These are phyloP conservation scores for Epichloe baconii DNA, from an alignment of 2,329 filamentous ascomycete genomes.

Conservation along the genomic window DNA sequence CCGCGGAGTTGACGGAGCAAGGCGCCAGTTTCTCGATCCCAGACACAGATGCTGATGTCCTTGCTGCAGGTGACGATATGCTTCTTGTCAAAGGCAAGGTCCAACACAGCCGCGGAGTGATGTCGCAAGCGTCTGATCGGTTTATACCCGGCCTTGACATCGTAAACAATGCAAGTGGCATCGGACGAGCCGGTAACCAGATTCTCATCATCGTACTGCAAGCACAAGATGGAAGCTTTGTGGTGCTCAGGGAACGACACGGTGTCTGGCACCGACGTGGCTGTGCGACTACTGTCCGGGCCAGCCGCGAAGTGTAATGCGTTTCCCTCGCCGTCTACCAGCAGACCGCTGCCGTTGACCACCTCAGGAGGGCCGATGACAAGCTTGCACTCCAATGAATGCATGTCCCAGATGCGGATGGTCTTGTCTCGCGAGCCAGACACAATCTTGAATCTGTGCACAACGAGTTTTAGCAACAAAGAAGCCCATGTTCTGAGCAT, in stretches of 20 bases:
- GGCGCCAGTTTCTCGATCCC: slow-evolving; percentile 69
- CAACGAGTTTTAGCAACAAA: slow-evolving; percentile 2
- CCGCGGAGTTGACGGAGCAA: slow-evolving; percentile 70
- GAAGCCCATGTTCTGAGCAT: no score
- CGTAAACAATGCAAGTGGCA: slow-evolving; percentile 81
- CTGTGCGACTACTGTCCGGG: slow-evolving; percentile 32
- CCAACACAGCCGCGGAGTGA: slow-evolving; percentile 80
- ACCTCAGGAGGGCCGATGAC: slow-evolving; percentile 76
- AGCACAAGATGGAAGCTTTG: slow-evolving; percentile 82
- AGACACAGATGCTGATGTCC: slow-evolving; percentile 85
- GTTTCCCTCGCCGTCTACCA: slow-evolving; percentile 37
- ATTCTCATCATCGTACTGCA: slow-evolving; percentile 87
- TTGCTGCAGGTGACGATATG: slow-evolving; percentile 97
- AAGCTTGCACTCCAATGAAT: slow-evolving; percentile 70
- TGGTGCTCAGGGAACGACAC: slow-evolving; percentile 57
- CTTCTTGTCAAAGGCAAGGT: slow-evolving; percentile 82
- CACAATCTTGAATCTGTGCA: slow-evolving; percentile 74
- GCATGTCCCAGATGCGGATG: slow-evolving; percentile 91
- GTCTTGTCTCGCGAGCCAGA: slow-evolving; percentile 93
- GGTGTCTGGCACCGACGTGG: slow-evolving; percentile 37
- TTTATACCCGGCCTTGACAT: slow-evolving; percentile 63
- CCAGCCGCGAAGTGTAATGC: slow-evolving; percentile 43
- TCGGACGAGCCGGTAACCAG: slow-evolving; percentile 94
- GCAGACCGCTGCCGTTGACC: slow-evolving; percentile 36
- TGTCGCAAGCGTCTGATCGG: slow-evolving; percentile 66